phyloP scores from a whole-genome alignment of 805 yeast species.

The Starmera dryadoides region DNA sequence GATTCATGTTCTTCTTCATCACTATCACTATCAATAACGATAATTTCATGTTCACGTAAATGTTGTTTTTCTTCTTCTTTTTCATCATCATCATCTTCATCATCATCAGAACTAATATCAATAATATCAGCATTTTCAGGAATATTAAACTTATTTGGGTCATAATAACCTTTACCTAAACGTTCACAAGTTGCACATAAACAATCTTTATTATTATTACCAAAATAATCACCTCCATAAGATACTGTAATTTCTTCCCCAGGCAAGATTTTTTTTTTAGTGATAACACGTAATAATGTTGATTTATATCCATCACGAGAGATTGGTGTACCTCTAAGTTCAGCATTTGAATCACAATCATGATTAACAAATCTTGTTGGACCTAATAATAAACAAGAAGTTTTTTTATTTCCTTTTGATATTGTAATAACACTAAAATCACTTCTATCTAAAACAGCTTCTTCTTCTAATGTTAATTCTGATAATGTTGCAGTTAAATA shows the following conservation, averaged over 20 bases:
- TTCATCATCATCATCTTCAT: too few relatives aligned
- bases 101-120: conserved; percentile 3
- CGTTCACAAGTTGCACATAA: conserved; percentile 37
- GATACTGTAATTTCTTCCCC: conserved; percentile 43
- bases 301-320: conserved; percentile 13
- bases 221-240: conserved; percentile 37
- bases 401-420: conserved; percentile 15
- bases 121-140: conserved; percentile 5
- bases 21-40: background rate
- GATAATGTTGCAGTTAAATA: conserved; percentile 32
- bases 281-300: conserved; percentile 24
- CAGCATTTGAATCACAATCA: conserved; percentile 37
- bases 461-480: conserved; percentile 25
- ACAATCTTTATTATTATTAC: conserved; percentile 33
- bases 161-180: conserved; percentile 21
- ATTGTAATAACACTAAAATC: conserved; percentile 38
- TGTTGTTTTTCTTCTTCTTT: background rate
- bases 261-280: conserved; percentile 25
- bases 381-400: conserved; percentile 36
- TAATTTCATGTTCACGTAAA: background rate
- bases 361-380: conserved; percentile 43
- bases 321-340: conserved; percentile 14
- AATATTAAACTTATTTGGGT: conserved; percentile 9
- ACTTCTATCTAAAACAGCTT: conserved; percentile 23
- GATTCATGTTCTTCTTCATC: conserved; percentile 1